Percentiles rank a stretch among this genome's conserved stretches.
These are phyloP conservation scores for Lithospermum erythrorhizon DNA, from an alignment of 257 asterid genomes.

Conservation along the genomic window DNA sequence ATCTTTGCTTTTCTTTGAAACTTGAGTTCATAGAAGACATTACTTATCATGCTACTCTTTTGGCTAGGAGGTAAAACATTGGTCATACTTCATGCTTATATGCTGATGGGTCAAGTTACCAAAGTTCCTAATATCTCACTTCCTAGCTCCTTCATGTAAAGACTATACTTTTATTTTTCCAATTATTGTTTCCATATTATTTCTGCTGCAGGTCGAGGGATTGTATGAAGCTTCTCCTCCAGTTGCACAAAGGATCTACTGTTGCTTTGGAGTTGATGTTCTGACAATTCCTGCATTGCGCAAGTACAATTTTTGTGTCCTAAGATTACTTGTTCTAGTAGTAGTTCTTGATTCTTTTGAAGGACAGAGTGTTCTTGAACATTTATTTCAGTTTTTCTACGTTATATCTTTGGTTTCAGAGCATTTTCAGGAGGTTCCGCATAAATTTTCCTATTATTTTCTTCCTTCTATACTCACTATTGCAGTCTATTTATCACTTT, in stretches of 20 bases:
- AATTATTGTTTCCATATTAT: not conserved
- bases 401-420: constrained; percentile 9
- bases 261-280: constrained; percentile 55
- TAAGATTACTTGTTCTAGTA: too few relatives aligned
- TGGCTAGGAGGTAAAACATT: not conserved
- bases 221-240: constrained; percentile 41
- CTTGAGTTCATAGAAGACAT: not conserved
- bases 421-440: not conserved
- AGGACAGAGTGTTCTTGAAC: not conserved
- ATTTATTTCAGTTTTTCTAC: not conserved
- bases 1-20: not conserved
- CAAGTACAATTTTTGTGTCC: constrained; percentile 34
- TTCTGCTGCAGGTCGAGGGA: constrained; percentile 45
- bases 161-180: too few relatives aligned
- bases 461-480: not conserved
- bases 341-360: not conserved
- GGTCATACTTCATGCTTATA: not conserved
- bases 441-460: too few relatives aligned
- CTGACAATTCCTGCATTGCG: constrained; percentile 71
- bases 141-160: not conserved
- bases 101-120: not conserved
- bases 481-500: not conserved
- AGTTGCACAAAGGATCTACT: constrained; percentile 49
- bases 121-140: not conserved
- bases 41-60: too few relatives aligned